Percentiles rank a stretch among this genome's conserved stretches.
Conservation (phyloP, 2,329 filamentous ascomycete species). For the Neonectria faginata region DNA sequence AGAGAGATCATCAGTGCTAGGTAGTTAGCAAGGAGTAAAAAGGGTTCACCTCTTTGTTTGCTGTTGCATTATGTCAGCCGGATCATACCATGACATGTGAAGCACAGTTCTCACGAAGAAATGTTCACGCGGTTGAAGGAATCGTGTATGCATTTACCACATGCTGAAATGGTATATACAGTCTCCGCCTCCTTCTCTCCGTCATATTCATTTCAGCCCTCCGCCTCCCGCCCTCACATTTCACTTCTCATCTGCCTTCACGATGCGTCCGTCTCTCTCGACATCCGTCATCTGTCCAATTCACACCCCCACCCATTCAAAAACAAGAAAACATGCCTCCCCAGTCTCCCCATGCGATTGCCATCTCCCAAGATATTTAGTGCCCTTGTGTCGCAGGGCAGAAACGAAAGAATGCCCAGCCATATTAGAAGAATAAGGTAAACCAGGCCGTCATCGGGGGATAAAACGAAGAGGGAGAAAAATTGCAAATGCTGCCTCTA, state of each 20-base stretch:
- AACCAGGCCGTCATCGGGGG: conserved; percentile 9
- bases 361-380: conserved; percentile 10
- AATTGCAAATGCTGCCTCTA: conserved; percentile 27
- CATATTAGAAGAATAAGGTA: conserved; percentile 11
- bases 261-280: conserved; percentile 20
- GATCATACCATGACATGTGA: neutral
- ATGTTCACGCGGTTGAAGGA: conserved; percentile 20
- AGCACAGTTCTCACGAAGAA: neutral
- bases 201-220: conserved; percentile 9
- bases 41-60: neutral
- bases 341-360: conserved; percentile 14
- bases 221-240: neutral
- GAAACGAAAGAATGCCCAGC: conserved; percentile 6
- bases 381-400: conserved; percentile 6
- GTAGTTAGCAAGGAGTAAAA: conserved; percentile 20
- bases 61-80: neutral
- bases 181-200: conserved; percentile 23
- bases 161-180: conserved; percentile 39
- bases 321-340: conserved; percentile 23
- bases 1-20: conserved; percentile 14
- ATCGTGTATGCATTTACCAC: conserved; percentile 35
- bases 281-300: conserved; percentile 19
- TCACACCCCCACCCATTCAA: conserved; percentile 14
- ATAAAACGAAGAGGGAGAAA: conserved; percentile 1
- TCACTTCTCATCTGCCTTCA: neutral